phyloP scores from a whole-genome alignment of 2,329 filamentous ascomycete species.

The Mycogone perniciosa region DNA sequence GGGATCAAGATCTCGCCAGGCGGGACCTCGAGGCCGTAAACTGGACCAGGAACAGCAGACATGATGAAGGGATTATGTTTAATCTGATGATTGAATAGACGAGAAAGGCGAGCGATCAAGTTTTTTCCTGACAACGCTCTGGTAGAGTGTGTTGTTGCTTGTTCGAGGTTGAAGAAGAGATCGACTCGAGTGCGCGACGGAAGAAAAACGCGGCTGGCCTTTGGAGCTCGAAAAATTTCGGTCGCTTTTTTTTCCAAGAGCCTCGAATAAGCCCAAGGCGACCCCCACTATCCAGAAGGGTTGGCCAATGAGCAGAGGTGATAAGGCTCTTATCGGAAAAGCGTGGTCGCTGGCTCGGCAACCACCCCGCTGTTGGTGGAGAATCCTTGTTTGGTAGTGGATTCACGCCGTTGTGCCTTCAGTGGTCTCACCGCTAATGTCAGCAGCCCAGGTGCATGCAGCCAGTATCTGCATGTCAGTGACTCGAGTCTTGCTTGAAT shows the following conservation, averaged over 20 bases:
- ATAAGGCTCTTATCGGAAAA: conserved; percentile 27
- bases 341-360: conserved; percentile 29
- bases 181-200: not conserved
- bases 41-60: conserved; percentile 61
- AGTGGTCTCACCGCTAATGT: too few species aligned
- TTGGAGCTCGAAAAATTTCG: conserved; percentile 14
- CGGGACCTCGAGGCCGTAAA: conserved; percentile 90
- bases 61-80: conserved; percentile 33
- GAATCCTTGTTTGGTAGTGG: conserved; percentile 24
- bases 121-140: not conserved
- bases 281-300: conserved; percentile 1
- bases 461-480: too few species aligned
- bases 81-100: conserved; percentile 1
- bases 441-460: too few species aligned
- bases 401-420: not conserved
- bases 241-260: conserved; percentile 22
- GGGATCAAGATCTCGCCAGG: conserved; percentile 77
- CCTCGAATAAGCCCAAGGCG: not conserved
- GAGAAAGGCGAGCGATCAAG: not conserved
- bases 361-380: conserved; percentile 25
- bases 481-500: too few species aligned
- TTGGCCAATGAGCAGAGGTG: conserved; percentile 22
- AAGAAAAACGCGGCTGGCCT: conserved; percentile 13
- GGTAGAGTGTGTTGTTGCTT: conserved; percentile 9
- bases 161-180: not conserved